Conservation (phyloP, 2,329 filamentous ascomycete genomes). For the Nemania sp. region DNA sequence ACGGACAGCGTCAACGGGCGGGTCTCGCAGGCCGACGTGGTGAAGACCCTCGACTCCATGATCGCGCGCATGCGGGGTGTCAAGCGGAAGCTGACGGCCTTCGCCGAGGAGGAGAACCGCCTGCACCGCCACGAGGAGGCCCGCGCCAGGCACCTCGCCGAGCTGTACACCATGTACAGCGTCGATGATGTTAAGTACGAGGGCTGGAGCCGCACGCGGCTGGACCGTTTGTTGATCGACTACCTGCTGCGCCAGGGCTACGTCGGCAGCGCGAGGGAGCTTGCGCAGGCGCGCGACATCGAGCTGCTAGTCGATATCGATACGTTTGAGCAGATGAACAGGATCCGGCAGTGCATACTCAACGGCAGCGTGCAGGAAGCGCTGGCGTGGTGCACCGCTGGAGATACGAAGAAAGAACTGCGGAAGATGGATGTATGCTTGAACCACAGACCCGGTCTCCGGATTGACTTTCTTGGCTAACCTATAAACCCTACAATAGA, state of each 20-base stretch:
- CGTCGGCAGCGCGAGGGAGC: slow-evolving; percentile 76
- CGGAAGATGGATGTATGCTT: slow-evolving; percentile 81
- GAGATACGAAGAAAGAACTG: slow-evolving; percentile 90
- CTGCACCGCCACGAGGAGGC: slow-evolving; percentile 81
- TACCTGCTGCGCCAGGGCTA: slow-evolving; percentile 90
- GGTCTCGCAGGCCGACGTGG: slow-evolving; percentile 75
- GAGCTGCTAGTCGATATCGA: slow-evolving; percentile 87
- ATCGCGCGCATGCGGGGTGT: slow-evolving; percentile 85
- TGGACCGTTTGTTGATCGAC: slow-evolving; percentile 91
- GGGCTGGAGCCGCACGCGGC: slow-evolving; percentile 82
- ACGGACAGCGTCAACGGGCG: slow-evolving; percentile 74
- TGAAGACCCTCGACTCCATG: slow-evolving; percentile 86
- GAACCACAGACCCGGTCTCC: not conserved
- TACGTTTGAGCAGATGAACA: slow-evolving; percentile 85
- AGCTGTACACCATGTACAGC: slow-evolving; percentile 82
- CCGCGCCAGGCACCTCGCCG: slow-evolving; percentile 82
- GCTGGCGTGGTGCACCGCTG: slow-evolving; percentile 81
- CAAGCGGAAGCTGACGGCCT: slow-evolving; percentile 84
- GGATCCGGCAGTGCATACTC: slow-evolving; percentile 79
- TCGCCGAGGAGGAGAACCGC: slow-evolving; percentile 82
- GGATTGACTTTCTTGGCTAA: slow-evolving; percentile 10
- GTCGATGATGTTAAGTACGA: slow-evolving; percentile 95
- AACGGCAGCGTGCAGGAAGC: slow-evolving; percentile 80
- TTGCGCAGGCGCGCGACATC: slow-evolving; percentile 82
- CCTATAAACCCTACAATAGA: slow-evolving; percentile 31